Base-by-base conservation (phyloP, 2,329 filamentous ascomycete species). In the Bipolaris gigantea region DNA sequence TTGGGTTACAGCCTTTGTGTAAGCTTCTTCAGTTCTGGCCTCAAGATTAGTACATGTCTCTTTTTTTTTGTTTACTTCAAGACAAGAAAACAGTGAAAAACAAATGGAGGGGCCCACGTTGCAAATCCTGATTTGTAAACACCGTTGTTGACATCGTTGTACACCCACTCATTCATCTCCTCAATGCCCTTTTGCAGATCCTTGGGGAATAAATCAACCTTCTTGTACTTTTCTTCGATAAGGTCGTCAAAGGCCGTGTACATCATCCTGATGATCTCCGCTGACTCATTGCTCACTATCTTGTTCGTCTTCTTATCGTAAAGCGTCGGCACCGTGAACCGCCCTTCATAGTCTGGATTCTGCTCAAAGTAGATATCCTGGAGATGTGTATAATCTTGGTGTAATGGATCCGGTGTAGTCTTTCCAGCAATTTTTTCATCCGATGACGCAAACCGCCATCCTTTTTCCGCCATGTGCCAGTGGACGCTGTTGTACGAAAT, bases 231-330 rank as follows among this genome's bases (percentile, higher is more conserved):
- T 6, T 76, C 74, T 2, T 74, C 74, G n/a, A 81, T 62, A 21
- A 80, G 43, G 35, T 76, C 69, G 53, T 97, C 87, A 71, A 97
- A 97, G 73, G 85, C 89, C 38, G 81, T 82, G 71, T 89, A 89
- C 57, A 97, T 80, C 89, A 96, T 96, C 70, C 92, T 87, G 73
- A 96, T 86, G 72, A 97, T 96, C 78, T 97, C 92, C 62, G 87
- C 87, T 74, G 89, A 91, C 81, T 96, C 92, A 64, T 97, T 97
- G 83, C 83, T 94, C 58, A 96, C 92, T 68, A 96, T 95, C 32
- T 79, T 83, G 66, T 86, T 83, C 48, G 79, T 77, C 77, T 88
- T 86, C 77, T 85, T 90, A 76, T 96, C 90, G 77, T 89, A 95
- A 50, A 97, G 80, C 3, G 90, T 88, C 0, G 92, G 92, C 15